A percentile compares a stretch with the other conserved stretches of the same genome.
phyloP scores from a whole-genome alignment of 2,329 filamentous ascomycete species.

The Lasiodiplodia theobromae region DNA sequence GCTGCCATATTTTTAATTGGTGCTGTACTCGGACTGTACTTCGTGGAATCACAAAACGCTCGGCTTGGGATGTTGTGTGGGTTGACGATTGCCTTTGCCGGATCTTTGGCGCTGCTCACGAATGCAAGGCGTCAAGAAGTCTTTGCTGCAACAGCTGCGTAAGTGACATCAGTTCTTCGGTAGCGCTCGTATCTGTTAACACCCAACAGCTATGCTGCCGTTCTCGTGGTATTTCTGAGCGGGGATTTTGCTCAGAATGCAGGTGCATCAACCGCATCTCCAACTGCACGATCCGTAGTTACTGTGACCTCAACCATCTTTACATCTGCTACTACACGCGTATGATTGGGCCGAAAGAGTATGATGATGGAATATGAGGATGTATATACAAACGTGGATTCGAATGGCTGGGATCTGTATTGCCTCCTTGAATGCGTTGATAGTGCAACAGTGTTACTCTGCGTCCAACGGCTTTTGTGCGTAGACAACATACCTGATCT shows the following conservation, averaged over 20 bases:
- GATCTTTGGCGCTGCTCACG: slow-evolving; percentile 28
- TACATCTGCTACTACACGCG: background rate
- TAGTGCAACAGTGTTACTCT: background rate
- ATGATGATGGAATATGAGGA: too few relatives aligned
- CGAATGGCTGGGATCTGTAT: too few relatives aligned
- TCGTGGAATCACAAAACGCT: slow-evolving; percentile 31
- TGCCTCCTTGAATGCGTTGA: background rate
- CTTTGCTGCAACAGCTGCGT: slow-evolving; percentile 34
- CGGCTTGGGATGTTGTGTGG: slow-evolving; percentile 32
- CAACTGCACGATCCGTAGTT: background rate
- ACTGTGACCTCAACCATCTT: background rate
- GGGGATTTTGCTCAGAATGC: slow-evolving; percentile 31
- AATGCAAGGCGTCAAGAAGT: slow-evolving; percentile 30
- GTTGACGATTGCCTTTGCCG: slow-evolving; percentile 29
- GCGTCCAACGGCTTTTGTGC: background rate
- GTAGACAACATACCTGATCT: background rate
- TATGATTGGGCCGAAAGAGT: background rate
- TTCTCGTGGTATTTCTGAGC: slow-evolving; percentile 34
- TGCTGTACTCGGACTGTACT: slow-evolving; percentile 32
- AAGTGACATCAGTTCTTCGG: background rate
- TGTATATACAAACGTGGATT: too few relatives aligned
- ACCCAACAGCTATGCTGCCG: slow-evolving; percentile 32
- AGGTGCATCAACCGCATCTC: background rate
- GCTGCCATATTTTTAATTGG: slow-evolving; percentile 31
- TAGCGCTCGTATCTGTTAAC: background rate